Evolutionary conservation across 345 rosid genomes (phyloP).

Genomic region (Laguncularia racemosa): DNA sequence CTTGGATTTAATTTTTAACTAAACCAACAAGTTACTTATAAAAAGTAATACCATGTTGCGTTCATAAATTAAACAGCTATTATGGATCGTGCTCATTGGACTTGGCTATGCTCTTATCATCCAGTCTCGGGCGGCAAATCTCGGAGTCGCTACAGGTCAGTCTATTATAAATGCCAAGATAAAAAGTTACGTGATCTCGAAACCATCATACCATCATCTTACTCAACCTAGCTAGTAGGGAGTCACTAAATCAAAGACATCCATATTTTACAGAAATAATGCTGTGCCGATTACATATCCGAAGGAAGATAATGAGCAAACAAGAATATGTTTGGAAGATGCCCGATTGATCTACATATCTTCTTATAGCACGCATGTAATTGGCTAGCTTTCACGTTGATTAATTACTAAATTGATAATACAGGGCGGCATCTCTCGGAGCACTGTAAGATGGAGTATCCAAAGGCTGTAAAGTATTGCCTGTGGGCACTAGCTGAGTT

Average conservation of each 20-base stretch:
- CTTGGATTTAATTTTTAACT: background rate
- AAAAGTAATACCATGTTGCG: background rate
- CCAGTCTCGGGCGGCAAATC: slow-evolving; percentile 2
- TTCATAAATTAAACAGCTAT: background rate
- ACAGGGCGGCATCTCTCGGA: slow-evolving; percentile 63
- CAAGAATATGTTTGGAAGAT: too few species aligned
- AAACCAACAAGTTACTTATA: background rate
- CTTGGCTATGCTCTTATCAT: background rate
- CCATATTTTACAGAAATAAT: too few species aligned
- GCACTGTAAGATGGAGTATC: slow-evolving; percentile 55
- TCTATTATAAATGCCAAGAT: too few species aligned
- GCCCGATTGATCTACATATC: too few species aligned
- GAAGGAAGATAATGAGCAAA: too few species aligned
- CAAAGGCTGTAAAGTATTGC: slow-evolving; percentile 31
- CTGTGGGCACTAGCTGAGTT: slow-evolving; percentile 56
- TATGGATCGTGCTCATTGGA: background rate
- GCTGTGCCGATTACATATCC: too few species aligned
- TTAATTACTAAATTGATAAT: background rate
- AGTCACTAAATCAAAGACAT: too few species aligned
- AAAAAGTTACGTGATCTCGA: too few species aligned
- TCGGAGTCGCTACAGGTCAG: background rate
- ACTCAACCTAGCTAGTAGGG: too few species aligned
- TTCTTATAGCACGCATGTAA: too few species aligned
- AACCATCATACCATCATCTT: too few species aligned
- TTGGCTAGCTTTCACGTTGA: too few species aligned